Conservation (phyloP, 2,329 filamentous ascomycete genomes). For the Colletotrichum coccodes region DNA sequence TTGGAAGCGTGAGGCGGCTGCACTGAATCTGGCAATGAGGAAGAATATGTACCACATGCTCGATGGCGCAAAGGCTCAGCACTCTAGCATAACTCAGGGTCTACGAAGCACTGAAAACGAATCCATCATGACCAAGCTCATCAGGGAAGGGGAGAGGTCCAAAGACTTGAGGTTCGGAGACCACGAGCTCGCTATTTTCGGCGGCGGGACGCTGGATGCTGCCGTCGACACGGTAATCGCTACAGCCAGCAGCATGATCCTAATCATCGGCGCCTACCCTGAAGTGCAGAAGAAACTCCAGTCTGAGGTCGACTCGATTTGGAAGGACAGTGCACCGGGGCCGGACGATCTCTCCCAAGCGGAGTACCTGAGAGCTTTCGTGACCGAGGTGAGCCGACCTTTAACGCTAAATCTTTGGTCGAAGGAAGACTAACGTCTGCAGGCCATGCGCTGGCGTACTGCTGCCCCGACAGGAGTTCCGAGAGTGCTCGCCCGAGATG, state of each 20-base stretch:
- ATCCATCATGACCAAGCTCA: conserved; percentile 54
- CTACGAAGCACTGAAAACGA: conserved; percentile 50
- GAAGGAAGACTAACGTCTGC: conserved; percentile 16
- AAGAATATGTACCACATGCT: conserved; percentile 51
- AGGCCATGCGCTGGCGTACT: conserved; percentile 48
- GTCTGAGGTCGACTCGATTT: conserved; percentile 40
- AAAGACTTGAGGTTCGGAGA: not conserved
- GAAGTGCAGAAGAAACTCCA: conserved; percentile 38
- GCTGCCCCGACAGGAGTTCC: conserved; percentile 54
- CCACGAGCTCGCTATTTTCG: conserved; percentile 15
- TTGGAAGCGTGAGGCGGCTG: conserved; percentile 57
- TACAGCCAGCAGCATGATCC: not conserved
- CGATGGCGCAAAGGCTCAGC: conserved; percentile 43
- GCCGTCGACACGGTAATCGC: conserved; percentile 16
- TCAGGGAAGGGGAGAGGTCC: conserved; percentile 46
- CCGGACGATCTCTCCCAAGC: conserved; percentile 37
- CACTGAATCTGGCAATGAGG: conserved; percentile 47
- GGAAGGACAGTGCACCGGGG: conserved; percentile 40
- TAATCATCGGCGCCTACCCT: conserved; percentile 38
- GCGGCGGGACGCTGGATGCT: conserved; percentile 1
- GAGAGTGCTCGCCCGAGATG: conserved; percentile 58
- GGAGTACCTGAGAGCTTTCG: conserved; percentile 38
- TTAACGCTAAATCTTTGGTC: not conserved
- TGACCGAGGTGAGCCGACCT: conserved; percentile 24
- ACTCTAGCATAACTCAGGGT: conserved; percentile 33